Percentiles rank a stretch among this genome's conserved stretches.
Conservation (phyloP, 2,329 filamentous ascomycete genomes). For the Alternaria triticina region DNA sequence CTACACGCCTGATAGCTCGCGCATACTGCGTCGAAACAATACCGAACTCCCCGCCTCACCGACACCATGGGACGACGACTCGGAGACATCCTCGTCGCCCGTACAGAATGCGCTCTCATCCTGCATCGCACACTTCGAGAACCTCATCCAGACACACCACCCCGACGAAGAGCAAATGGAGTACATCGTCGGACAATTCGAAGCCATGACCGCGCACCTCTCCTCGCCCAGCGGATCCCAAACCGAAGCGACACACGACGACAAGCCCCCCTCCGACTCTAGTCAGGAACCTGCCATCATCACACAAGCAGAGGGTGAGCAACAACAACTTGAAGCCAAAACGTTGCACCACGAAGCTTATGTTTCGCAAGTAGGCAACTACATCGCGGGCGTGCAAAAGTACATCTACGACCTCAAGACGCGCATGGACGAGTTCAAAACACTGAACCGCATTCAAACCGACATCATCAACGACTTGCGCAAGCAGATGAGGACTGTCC, state of each 20-base stretch:
- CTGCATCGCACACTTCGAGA: slow-evolving; percentile 40
- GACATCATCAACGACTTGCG: slow-evolving; percentile 42
- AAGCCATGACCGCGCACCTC: slow-evolving; percentile 40
- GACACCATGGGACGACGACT: slow-evolving; percentile 33
- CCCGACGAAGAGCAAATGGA: slow-evolving; percentile 45
- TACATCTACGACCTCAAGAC: slow-evolving; percentile 33
- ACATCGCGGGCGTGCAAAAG: slow-evolving; percentile 35
- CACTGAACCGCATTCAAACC: slow-evolving; percentile 40
- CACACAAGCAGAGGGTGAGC: background rate
- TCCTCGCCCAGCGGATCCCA: slow-evolving; percentile 37
- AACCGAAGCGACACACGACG: slow-evolving; percentile 19
- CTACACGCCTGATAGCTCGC: slow-evolving; percentile 42
- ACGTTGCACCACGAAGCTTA: slow-evolving; percentile 25
- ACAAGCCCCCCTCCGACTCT: slow-evolving; percentile 24
- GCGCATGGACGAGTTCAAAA: slow-evolving; percentile 43
- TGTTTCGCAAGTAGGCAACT: slow-evolving; percentile 32
- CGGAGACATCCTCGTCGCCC: slow-evolving; percentile 28
- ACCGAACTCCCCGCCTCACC: slow-evolving; percentile 26
- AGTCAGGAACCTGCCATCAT: slow-evolving; percentile 11
- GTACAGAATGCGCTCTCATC: slow-evolving; percentile 41
- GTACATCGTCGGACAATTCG: slow-evolving; percentile 41
- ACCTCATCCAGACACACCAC: slow-evolving; percentile 37
- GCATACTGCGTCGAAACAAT: slow-evolving; percentile 21
- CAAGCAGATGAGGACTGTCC: slow-evolving; percentile 25
- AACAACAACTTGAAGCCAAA: slow-evolving; percentile 3